phyloP scores from a whole-genome alignment of 768 basidiomycete genomes.

The Dendrothele bispora region DNA sequence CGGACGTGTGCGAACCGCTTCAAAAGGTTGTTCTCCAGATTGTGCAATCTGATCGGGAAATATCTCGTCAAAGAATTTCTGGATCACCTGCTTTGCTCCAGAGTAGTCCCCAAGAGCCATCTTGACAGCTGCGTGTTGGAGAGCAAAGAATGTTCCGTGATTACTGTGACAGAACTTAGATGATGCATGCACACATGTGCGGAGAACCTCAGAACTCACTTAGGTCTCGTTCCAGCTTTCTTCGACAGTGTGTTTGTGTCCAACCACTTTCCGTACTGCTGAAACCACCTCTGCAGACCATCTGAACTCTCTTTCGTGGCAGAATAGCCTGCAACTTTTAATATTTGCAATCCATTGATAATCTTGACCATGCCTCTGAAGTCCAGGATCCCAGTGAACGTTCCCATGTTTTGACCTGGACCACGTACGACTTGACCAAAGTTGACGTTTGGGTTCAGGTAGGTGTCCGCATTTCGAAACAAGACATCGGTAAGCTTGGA shows the following conservation, averaged over 20 bases:
- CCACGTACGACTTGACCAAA: conserved; percentile 57
- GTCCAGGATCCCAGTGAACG: conserved; percentile 56
- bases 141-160: conserved; percentile 47
- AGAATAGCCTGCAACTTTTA: conserved; percentile 30
- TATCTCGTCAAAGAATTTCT: conserved; percentile 38
- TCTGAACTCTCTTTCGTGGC: too few species aligned
- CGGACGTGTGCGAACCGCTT: conserved; percentile 53
- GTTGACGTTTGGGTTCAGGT: conserved; percentile 55
- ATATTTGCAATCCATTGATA: conserved; percentile 42
- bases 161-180: conserved; percentile 46
- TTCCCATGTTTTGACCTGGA: conserved; percentile 42
- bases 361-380: conserved; percentile 50
- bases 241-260: too few species aligned
- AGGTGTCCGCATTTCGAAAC: conserved; percentile 43
- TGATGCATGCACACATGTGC: background rate
- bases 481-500: conserved; percentile 41
- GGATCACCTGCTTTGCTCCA: conserved; percentile 38
- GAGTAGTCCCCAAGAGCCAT: conserved; percentile 37
- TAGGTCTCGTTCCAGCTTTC: conserved; percentile 38
- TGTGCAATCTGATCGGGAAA: conserved; percentile 50
- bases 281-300: too few species aligned
- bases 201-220: conserved; percentile 35
- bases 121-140: conserved; percentile 31
- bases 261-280: too few species aligned
- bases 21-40: conserved; percentile 59